These are phyloP conservation scores for Diaporthe vaccinii DNA, from an alignment of 2,329 filamentous ascomycete genomes.

Conservation along the genomic window DNA sequence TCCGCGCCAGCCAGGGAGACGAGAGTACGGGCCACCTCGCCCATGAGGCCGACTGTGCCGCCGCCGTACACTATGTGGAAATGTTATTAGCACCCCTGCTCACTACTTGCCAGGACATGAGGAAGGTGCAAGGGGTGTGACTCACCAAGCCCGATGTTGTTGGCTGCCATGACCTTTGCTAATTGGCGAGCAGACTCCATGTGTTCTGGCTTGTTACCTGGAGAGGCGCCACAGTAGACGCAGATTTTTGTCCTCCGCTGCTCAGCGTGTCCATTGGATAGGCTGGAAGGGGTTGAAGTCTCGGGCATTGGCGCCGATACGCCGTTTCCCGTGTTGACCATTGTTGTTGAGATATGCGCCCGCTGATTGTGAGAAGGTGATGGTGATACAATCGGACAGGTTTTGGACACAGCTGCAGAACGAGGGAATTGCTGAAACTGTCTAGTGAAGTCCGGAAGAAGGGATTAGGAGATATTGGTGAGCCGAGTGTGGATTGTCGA, in stretches of 20 bases:
- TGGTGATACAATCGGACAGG: neutral
- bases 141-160: slow-evolving; percentile 81
- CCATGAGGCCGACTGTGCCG: slow-evolving; percentile 95
- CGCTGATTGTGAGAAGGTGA: neutral
- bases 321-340: slow-evolving; percentile 56
- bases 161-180: slow-evolving; percentile 78
- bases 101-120: neutral
- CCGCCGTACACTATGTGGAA: slow-evolving; percentile 83
- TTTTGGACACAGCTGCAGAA: neutral
- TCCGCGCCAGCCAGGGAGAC: slow-evolving; percentile 85
- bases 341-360: slow-evolving; percentile 25
- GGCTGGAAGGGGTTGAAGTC: slow-evolving; percentile 49
- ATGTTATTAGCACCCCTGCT: slow-evolving; percentile 1
- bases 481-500: neutral
- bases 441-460: neutral
- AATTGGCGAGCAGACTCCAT: slow-evolving; percentile 83
- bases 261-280: slow-evolving; percentile 48
- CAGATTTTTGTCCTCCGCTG: slow-evolving; percentile 77
- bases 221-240: slow-evolving; percentile 91
- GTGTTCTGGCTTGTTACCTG: slow-evolving; percentile 80
- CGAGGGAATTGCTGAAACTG: neutral
- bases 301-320: slow-evolving; percentile 53
- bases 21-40: slow-evolving; percentile 88
- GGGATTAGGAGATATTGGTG: neutral
- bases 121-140: slow-evolving; percentile 38